Percentiles rank a stretch among this genome's conserved stretches.
Conservation (phyloP, 257 asterid species). For the Nemophila menziesii region DNA sequence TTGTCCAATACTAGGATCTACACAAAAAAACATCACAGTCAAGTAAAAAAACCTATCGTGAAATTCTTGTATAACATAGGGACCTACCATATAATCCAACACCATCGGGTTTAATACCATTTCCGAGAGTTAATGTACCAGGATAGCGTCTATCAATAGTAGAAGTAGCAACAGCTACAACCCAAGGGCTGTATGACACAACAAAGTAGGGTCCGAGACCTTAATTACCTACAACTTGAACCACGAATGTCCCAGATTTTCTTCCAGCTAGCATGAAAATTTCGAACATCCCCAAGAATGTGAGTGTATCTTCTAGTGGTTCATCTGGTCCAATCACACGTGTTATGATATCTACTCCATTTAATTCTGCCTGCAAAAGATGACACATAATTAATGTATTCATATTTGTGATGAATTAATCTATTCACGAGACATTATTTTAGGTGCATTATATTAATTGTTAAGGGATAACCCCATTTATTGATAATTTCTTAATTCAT, state of each 20-base stretch:
- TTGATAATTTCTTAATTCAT: no score
- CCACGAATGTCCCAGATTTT: constrained; percentile 66
- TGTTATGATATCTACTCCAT: constrained; percentile 72
- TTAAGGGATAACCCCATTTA: no score
- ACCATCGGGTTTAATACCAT: constrained; percentile 46
- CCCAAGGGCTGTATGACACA: constrained; percentile 86
- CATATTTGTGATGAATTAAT: no score
- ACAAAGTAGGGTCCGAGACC: constrained; percentile 81
- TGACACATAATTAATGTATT: no score
- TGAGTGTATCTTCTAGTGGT: constrained; percentile 65
- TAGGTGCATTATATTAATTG: no score
- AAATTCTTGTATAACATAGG: background rate
- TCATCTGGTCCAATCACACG: constrained; percentile 77
- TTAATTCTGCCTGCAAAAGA: constrained; percentile 65
- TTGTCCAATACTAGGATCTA: constrained; percentile 62
- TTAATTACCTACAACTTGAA: constrained; percentile 73
- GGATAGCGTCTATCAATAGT: constrained; percentile 73
- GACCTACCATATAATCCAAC: constrained; percentile 84
- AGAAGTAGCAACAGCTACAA: constrained; percentile 60
- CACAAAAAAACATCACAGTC: background rate
- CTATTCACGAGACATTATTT: no score
- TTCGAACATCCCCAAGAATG: constrained; percentile 65
- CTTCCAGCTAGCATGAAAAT: constrained; percentile 75
- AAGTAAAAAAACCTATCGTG: background rate
- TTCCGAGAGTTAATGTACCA: constrained; percentile 65